A percentile compares a stretch with the other conserved stretches of the same genome.
Evolutionary conservation across 106 monocot species (phyloP).

Genomic region (Apostasia ramifera): DNA sequence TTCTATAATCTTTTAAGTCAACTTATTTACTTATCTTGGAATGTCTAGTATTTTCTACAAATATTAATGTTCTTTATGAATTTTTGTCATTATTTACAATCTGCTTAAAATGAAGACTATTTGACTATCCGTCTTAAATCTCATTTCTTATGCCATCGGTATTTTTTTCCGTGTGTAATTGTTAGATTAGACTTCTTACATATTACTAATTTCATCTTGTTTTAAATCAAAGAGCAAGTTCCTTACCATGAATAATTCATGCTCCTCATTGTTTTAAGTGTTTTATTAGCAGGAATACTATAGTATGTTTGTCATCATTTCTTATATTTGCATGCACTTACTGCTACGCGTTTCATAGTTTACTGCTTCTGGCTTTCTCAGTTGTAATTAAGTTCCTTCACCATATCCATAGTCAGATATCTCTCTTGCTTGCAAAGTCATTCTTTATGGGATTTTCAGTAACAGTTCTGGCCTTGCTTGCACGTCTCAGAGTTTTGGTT

Average conservation of each 20-base stretch:
- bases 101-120: no score
- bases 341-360: not conserved
- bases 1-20: not conserved
- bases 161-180: no score
- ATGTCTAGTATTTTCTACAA: not conserved
- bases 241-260: no score
- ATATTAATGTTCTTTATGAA: not conserved
- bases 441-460: constrained; percentile 70
- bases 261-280: no score
- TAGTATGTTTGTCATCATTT: no score
- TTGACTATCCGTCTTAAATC: no score
- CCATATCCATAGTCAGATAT: constrained; percentile 58
- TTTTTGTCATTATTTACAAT: no score
- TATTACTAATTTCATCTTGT: no score
- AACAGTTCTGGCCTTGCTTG: constrained; percentile 59
- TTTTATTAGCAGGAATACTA: no score
- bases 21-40: not conserved
- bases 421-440: constrained; percentile 71
- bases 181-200: no score
- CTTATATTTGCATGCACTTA: not conserved
- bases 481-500: constrained; percentile 65
- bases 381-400: constrained; percentile 26
- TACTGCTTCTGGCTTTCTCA: not conserved
- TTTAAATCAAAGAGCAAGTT: no score
- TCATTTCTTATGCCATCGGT: no score